A percentile compares a stretch with the other conserved stretches of the same genome.
phyloP scores from a whole-genome alignment of 371 early-diverging fungal genomes.

The Rhizopus stolonifer region DNA sequence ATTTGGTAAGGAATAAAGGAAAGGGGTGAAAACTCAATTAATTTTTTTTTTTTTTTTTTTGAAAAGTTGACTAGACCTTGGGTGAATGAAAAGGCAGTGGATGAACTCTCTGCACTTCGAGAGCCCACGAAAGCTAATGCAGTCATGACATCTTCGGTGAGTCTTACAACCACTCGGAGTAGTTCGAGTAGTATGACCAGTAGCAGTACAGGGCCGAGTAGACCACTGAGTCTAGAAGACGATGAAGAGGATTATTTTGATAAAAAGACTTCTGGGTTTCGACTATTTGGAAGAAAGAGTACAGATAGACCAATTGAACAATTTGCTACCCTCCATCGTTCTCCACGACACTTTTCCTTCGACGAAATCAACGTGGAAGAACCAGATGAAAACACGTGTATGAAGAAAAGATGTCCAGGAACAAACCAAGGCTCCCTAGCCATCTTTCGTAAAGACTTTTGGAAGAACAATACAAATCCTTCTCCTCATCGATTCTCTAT shows the following conservation, averaged over 20 bases:
- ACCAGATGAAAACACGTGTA: not conserved
- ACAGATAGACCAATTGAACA: conserved; percentile 18
- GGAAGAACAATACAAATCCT: conserved; percentile 15
- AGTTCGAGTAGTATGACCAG: conserved; percentile 40
- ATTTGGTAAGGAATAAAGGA: conserved; percentile 43
- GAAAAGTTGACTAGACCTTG: conserved; percentile 48
- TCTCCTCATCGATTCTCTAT: not conserved
- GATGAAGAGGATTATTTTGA: conserved; percentile 17
- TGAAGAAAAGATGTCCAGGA: not conserved
- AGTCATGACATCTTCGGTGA: conserved; percentile 14
- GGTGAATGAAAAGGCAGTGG: conserved; percentile 73
- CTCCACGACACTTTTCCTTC: conserved; percentile 42
- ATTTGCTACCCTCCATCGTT: conserved; percentile 16
- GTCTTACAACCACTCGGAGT: conserved; percentile 18
- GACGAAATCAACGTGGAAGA: conserved; percentile 27
- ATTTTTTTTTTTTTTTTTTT: conserved; percentile 2
- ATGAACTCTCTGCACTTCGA: conserved; percentile 66
- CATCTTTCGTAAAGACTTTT: conserved; percentile 44
- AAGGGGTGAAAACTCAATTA: too few species aligned
- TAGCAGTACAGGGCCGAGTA: conserved; percentile 41
- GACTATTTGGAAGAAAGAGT: conserved; percentile 49
- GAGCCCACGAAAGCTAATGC: conserved; percentile 59
- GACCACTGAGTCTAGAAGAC: conserved; percentile 47
- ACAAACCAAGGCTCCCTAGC: conserved; percentile 11
- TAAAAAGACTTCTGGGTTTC: conserved; percentile 22